phyloP scores from a whole-genome alignment of 495 filamentous ascomycete genomes.

The Trichoderma orchidacearum region DNA sequence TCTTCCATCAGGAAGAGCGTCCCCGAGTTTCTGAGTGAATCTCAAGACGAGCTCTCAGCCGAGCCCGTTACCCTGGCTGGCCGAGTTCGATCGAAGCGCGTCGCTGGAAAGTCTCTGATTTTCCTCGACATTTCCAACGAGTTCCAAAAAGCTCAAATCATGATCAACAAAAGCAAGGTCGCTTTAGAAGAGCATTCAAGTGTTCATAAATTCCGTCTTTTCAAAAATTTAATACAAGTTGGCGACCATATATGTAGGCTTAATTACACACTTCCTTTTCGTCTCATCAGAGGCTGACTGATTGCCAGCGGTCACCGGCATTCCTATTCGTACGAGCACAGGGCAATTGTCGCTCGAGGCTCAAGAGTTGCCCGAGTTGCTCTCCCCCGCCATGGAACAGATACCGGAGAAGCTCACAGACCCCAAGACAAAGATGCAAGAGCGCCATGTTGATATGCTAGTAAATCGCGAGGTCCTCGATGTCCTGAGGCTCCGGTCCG shows the following conservation, averaged over 20 bases:
- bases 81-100: slow-evolving; percentile 27
- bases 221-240: slow-evolving; percentile 43
- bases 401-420: slow-evolving; percentile 53
- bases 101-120: slow-evolving; percentile 51
- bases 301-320: slow-evolving; percentile 48
- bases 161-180: slow-evolving; percentile 50
- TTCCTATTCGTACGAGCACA: slow-evolving; percentile 51
- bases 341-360: slow-evolving; percentile 71
- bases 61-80: slow-evolving; percentile 33
- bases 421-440: slow-evolving; percentile 48
- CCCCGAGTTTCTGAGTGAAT: slow-evolving; percentile 19
- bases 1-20: slow-evolving; percentile 17
- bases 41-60: slow-evolving; percentile 11
- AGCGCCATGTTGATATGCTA: slow-evolving; percentile 72
- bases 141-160: slow-evolving; percentile 53
- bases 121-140: slow-evolving; percentile 73
- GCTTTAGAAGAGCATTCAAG: slow-evolving; percentile 12
- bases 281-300: slow-evolving; percentile 5
- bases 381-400: slow-evolving; percentile 65
- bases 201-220: slow-evolving; percentile 34
- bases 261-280: slow-evolving; percentile 6
- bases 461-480: slow-evolving; percentile 52
- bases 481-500: slow-evolving; percentile 56
- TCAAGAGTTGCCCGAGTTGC: slow-evolving; percentile 48
- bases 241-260: slow-evolving; percentile 70